Evolutionary conservation across 1,284 basidiomycete genomes (phyloP).

Genomic region (Melampsora americana): DNA sequence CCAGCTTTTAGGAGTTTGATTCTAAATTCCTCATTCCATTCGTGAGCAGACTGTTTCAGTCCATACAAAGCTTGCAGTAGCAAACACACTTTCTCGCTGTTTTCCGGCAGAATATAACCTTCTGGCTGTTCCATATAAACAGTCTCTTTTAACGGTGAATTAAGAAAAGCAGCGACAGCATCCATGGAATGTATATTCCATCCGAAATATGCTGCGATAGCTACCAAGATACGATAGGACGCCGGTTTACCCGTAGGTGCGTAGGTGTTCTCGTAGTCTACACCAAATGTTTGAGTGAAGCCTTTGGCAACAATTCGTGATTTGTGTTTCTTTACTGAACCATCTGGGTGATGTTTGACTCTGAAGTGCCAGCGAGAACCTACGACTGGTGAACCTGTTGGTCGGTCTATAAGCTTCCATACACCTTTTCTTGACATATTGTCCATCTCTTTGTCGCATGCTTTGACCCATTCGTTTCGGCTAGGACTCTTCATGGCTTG

Average conservation of each 20-base stretch:
- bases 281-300: neutral
- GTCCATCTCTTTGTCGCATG: neutral
- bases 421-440: neutral
- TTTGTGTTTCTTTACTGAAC: neutral
- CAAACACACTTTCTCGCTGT: neutral
- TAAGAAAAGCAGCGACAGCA: neutral
- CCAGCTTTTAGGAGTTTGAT: neutral
- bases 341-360: neutral
- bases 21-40: neutral
- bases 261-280: neutral
- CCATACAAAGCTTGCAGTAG: constrained; percentile 6
- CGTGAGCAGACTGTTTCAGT: neutral
- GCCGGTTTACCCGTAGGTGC: neutral
- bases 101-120: neutral
- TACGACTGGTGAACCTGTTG: neutral
- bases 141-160: neutral
- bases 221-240: neutral
- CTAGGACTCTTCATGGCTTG: neutral
- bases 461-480: neutral
- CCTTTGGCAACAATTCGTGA: neutral
- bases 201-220: neutral
- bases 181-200: neutral
- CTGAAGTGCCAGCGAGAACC: neutral
- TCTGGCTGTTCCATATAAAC: neutral
- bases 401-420: neutral